Conservation (phyloP, 2,329 filamentous ascomycete genomes). For the Alternaria incomplexa region DNA sequence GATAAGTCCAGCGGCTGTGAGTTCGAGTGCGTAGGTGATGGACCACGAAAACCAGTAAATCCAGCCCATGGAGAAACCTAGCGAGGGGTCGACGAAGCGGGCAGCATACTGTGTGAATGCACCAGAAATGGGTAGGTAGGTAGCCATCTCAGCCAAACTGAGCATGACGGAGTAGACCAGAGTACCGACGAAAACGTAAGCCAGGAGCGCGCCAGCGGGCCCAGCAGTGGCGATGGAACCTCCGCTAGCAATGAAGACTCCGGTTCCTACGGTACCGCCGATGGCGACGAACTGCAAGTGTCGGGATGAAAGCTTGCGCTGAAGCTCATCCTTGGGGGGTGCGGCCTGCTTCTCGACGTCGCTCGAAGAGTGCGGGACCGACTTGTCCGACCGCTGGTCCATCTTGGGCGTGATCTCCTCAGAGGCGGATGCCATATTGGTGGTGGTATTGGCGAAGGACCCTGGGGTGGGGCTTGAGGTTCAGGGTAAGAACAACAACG, state of each 20-base stretch:
- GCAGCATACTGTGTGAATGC: slow-evolving; percentile 78
- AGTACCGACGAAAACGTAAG: slow-evolving; percentile 63
- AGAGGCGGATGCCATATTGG: slow-evolving; percentile 31
- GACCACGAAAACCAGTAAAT: slow-evolving; percentile 83
- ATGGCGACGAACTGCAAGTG: slow-evolving; percentile 51
- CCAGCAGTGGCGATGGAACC: slow-evolving; percentile 56
- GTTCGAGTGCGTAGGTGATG: slow-evolving; percentile 74
- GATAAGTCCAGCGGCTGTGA: slow-evolving; percentile 74
- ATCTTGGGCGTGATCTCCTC: slow-evolving; percentile 36
- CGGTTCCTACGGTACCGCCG: slow-evolving; percentile 58
- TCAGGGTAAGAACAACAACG: slow-evolving; percentile 7
- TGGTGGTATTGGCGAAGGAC: slow-evolving; percentile 9
- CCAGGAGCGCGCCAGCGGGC: slow-evolving; percentile 55
- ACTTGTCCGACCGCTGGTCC: slow-evolving; percentile 41
- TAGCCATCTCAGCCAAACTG: slow-evolving; percentile 71
- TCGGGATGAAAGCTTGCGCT: slow-evolving; percentile 46
- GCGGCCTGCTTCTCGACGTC: slow-evolving; percentile 47
- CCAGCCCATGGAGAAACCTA: slow-evolving; percentile 82
- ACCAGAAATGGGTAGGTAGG: slow-evolving; percentile 77
- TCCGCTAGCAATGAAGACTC: slow-evolving; percentile 61
- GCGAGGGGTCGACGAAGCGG: slow-evolving; percentile 73
- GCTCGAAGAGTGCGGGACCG: slow-evolving; percentile 32
- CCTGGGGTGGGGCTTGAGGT: slow-evolving; percentile 16
- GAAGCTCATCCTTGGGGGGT: slow-evolving; percentile 33
- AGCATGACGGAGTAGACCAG: slow-evolving; percentile 78